A percentile compares a stretch with the other conserved stretches of the same genome.
phyloP scores from a whole-genome alignment of 148 eudicot genomes.

The Cornus kousa region DNA sequence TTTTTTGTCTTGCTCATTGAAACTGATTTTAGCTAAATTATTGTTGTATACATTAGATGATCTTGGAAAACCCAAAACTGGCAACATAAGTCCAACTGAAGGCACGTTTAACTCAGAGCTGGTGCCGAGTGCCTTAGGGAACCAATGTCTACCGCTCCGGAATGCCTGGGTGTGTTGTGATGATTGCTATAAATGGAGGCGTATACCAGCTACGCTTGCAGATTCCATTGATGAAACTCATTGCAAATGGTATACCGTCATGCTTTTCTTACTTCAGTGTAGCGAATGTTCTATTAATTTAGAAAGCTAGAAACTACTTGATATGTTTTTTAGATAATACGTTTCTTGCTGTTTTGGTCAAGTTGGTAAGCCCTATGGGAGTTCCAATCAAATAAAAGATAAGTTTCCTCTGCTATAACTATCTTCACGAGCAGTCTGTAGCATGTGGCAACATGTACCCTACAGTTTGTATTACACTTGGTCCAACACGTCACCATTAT shows the following conservation, averaged over 20 bases:
- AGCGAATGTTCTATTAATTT: background rate
- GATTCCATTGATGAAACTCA: slow-evolving; percentile 78
- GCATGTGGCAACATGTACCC: background rate
- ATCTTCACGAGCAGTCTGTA: too few species aligned
- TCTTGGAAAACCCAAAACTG: slow-evolving; percentile 24
- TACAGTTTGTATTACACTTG: background rate
- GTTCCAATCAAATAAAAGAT: background rate
- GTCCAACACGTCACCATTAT: background rate
- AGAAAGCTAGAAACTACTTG: background rate
- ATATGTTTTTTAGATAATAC: background rate
- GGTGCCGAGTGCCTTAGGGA: slow-evolving; percentile 24
- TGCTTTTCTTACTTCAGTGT: slow-evolving; percentile 7
- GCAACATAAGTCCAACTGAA: slow-evolving; percentile 24
- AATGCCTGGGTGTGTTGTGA: slow-evolving; percentile 97
- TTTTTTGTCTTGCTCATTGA: background rate
- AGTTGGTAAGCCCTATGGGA: background rate
- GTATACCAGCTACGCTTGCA: slow-evolving; percentile 80
- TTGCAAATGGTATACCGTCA: slow-evolving; percentile 62
- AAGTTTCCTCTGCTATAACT: background rate
- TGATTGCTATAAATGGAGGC: slow-evolving; percentile 91
- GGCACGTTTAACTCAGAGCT: slow-evolving; percentile 21
- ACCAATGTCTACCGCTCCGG: slow-evolving; percentile 37
- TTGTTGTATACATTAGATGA: slow-evolving; percentile 26
- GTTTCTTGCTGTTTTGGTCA: slow-evolving; percentile 10
- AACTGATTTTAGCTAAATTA: slow-evolving; percentile 2